phyloP scores from a whole-genome alignment of 352 stramenopile genomes.

The Saprolegnia diclina region DNA sequence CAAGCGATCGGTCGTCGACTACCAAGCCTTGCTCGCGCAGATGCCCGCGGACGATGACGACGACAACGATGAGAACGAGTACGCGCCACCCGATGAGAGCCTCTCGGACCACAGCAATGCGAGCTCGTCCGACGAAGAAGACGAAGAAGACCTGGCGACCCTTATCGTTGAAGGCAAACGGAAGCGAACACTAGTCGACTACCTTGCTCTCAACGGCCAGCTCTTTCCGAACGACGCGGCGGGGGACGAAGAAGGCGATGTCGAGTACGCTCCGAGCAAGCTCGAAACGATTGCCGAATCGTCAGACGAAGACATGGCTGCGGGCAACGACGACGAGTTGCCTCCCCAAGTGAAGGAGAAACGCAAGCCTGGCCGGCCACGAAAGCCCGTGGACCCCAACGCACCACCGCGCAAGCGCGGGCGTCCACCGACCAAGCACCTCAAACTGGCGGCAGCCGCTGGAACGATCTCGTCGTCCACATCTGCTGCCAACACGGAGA shows the following conservation, averaged over 20 bases:
- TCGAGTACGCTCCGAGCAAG: slow-evolving; percentile 18
- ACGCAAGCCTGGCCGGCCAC: background rate
- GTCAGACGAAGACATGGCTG: slow-evolving; percentile 36
- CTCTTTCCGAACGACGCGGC: slow-evolving; percentile 57
- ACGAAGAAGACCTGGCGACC: slow-evolving; percentile 19
- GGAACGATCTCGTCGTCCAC: too few relatives aligned
- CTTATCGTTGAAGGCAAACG: slow-evolving; percentile 69
- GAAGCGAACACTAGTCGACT: slow-evolving; percentile 73
- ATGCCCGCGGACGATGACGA: slow-evolving; percentile 63
- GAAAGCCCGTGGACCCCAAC: background rate
- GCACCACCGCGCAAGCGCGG: background rate
- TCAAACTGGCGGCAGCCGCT: background rate
- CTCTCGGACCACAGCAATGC: slow-evolving; percentile 5
- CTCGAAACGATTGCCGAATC: slow-evolving; percentile 33
- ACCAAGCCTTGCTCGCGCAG: slow-evolving; percentile 63
- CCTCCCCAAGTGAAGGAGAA: background rate
- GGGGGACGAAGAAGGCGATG: slow-evolving; percentile 44
- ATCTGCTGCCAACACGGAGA: background rate
- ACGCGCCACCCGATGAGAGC: slow-evolving; percentile 31
- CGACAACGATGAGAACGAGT: slow-evolving; percentile 30
- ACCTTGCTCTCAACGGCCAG: slow-evolving; percentile 68
- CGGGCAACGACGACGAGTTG: slow-evolving; percentile 28
- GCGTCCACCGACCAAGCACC: background rate
- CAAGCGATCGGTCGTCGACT: slow-evolving; percentile 76
- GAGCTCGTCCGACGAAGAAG: slow-evolving; percentile 31